Base-by-base conservation (phyloP, 2,329 filamentous ascomycete species). In the Neoascochyta sp. region DNA sequence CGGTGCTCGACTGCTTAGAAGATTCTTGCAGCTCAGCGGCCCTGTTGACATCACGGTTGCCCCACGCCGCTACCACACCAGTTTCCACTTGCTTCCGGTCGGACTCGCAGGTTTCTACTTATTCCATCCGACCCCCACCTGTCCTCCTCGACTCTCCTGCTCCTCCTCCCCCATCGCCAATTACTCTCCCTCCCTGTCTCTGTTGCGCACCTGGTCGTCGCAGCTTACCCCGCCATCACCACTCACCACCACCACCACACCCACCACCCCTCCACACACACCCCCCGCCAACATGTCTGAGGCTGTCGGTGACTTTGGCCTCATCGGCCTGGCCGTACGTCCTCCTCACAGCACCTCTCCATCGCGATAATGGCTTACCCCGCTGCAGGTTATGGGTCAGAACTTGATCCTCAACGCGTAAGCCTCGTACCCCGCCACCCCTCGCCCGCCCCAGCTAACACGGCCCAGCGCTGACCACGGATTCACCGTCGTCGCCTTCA, bases 401-500 rank as follows among this genome's bases (percentile, higher is more conserved):
- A 73, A 73, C 63, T 57, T 73, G 60, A 73, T 73, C 62, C 66
- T 73, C 53, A 73, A 73, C 59, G 70, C 70, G 59, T 63, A 63
- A 60, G 59, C 35, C 29, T 49, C 28, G 32, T 41, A 31, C 43
- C 42, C 29, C 36, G 40, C 32, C 21, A 27, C 32, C 19, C 27
- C 25, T 29, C 24, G 44, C 44, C 36, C 45, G 22, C 39, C n/a
- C 50, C 12, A 33, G 39, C 56, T 61, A 45, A 61, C 54, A 32
- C 8, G 16, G 34, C n/a, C 4, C 27, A 63, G 59, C 50, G 70
- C 69, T 47, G 70, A 73, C 54, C 70, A 73, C 53, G 69, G 89
- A 63, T 96, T 93, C 80, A 96, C 87, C 65, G 86, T 98, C 63
- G 85, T 90, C 70, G 92, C 90, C 55, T 98, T 85, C 81, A 98